Evolutionary conservation across 2,329 filamentous ascomycete species (phyloP), one percentile per base, ranked within the genome.

Genomic region (Colletotrichum shisoi): DNA sequence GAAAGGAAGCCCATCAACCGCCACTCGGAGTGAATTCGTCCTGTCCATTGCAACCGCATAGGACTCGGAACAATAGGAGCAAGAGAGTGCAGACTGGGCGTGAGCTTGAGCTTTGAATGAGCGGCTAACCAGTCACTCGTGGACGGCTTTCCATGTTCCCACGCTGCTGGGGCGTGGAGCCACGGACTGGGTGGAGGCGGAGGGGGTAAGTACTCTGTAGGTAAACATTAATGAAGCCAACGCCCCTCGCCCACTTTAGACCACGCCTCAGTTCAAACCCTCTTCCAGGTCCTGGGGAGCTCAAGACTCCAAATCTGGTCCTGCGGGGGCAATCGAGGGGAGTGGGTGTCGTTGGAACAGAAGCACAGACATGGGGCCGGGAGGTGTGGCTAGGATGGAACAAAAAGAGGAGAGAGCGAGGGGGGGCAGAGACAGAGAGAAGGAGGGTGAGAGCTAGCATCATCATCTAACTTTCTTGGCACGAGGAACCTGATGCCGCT

Each of bases 381-480:
- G 42, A 66, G 57, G 56, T 57, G 62, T 56, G 56, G 53, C 27
- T 31, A 39, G 19, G 42, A 51, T 46, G 57, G 57, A 45, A 46
- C 39, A 52, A 21, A 44, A 39, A 46, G 45, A 31, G 34, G 52
- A 51, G 21, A 19, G 31, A 3, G 31, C 9, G 31, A 34, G 8
- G 31, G 31, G 7, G 27, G 9, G 31, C 7, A 31, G 42, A 39
- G 58, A 7, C 42, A 31, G 34, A 48, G 40, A 8, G 12, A 24
- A 9, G 45, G 42, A 9, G 21, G 24, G 51, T 19, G 37, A 57
- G 46, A 15, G 37, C 51, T 3, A 59, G 24, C 54, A 59, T 34
- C 45, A 68, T 62, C 48, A 63, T 64, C 62, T 68, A 68, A 51
- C 49, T 65, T 62, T 68, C 65, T 68, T 68, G 62, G 65, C 62